Evolutionary conservation across 306 rosid genomes (phyloP).

Genomic region (Senna siamea): DNA sequence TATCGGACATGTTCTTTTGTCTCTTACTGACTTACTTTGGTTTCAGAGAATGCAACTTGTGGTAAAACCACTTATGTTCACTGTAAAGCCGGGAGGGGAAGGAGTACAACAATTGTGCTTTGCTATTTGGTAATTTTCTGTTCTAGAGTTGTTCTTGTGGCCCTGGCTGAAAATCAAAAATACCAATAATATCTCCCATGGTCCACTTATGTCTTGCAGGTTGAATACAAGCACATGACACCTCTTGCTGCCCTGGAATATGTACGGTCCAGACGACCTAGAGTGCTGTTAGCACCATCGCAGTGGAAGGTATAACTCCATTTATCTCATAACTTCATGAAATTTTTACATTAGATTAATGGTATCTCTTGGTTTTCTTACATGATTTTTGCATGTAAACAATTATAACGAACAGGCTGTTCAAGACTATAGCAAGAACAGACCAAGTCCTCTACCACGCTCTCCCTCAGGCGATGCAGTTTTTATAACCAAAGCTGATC

Average conservation of each 20-base stretch:
- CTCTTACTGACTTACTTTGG: conserved; percentile 27
- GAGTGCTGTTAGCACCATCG: conserved; percentile 87
- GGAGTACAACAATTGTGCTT: conserved; percentile 96
- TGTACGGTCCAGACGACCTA: conserved; percentile 87
- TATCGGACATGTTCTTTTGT: background rate
- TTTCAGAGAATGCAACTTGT: conserved; percentile 61
- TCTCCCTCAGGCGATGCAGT: conserved; percentile 90
- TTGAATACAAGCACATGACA: conserved; percentile 84
- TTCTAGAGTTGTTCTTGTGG: conserved; percentile 1
- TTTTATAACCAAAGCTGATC: conserved; percentile 87
- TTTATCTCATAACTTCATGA: background rate
- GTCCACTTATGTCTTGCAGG: conserved; percentile 53
- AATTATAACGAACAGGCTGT: conserved; percentile 68
- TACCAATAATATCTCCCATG: conserved; percentile 4
- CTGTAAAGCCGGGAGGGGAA: conserved; percentile 98
- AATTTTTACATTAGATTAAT: background rate
- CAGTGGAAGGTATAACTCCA: conserved; percentile 79
- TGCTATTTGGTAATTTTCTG: conserved; percentile 81
- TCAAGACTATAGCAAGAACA: conserved; percentile 64
- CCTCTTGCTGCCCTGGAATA: conserved; percentile 82
- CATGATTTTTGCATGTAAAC: conserved; percentile 9
- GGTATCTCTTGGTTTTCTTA: conserved; percentile 29
- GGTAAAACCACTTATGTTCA: conserved; percentile 94
- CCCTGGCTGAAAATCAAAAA: conserved; percentile 20
- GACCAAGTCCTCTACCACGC: conserved; percentile 45